phyloP scores from a whole-genome alignment of 805 yeast genomes.

The Saccharomycodes ludwigii region DNA sequence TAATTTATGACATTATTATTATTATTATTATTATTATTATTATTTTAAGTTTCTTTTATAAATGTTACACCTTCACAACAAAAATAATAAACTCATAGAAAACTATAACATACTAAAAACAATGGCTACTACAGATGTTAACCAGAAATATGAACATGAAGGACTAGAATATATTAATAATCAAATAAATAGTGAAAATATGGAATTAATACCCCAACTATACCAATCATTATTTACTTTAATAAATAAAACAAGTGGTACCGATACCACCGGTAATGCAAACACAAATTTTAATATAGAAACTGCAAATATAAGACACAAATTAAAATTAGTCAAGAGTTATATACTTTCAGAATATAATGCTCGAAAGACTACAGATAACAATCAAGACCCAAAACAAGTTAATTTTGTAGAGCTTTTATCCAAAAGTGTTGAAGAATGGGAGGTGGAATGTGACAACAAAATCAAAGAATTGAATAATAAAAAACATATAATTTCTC shows the following conservation, averaged over 20 bases:
- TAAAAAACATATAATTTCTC: conserved; percentile 13
- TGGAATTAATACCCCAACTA: conserved; percentile 1
- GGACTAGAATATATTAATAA: background rate
- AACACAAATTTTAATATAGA: conserved; percentile 5
- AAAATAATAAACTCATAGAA: conserved; percentile 3
- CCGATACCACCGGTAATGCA: conserved; percentile 1
- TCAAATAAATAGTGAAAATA: conserved; percentile 1
- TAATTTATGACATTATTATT: no score
- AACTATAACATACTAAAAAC: background rate
- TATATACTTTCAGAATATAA: conserved; percentile 1
- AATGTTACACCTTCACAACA: conserved; percentile 4
- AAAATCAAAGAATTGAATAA: conserved; percentile 16
- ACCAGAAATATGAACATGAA: background rate
- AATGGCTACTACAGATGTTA: background rate
- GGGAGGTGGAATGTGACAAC: conserved; percentile 16
- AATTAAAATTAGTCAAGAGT: conserved; percentile 4
- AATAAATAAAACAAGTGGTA: background rate
- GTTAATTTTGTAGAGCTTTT: conserved; percentile 12
- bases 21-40: no score
- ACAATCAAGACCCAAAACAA: conserved; percentile 6
- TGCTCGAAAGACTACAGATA: background rate
- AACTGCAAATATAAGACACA: conserved; percentile 6
- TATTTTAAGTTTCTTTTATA: no score
- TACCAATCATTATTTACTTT: background rate
- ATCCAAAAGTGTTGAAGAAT: conserved; percentile 17